A percentile compares a stretch with the other conserved stretches of the same genome.
phyloP scores from a whole-genome alignment of 78 protist species.

The Polysphondylium violaceum region DNA sequence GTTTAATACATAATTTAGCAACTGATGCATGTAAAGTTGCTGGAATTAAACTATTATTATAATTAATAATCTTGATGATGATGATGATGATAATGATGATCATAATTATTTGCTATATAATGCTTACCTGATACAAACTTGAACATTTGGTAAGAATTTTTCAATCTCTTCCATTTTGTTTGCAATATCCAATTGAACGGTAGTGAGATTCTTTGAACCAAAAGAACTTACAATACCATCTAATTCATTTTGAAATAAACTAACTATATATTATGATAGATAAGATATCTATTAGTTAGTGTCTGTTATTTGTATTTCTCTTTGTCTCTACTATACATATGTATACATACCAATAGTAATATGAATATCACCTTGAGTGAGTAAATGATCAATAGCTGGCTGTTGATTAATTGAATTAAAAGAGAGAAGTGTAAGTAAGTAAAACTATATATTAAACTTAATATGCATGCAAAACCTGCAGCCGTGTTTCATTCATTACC shows the following conservation, averaged over 20 bases:
- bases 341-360: constrained; percentile 21
- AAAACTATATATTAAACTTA: background rate
- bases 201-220: background rate
- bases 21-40: constrained; percentile 81
- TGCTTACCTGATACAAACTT: constrained; percentile 37
- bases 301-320: background rate
- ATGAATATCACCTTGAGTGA: constrained; percentile 55
- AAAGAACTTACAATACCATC: constrained; percentile 25
- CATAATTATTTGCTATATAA: background rate
- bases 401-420: background rate
- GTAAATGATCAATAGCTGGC: constrained; percentile 69
- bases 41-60: constrained; percentile 78
- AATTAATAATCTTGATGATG: background rate
- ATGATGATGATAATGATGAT: background rate
- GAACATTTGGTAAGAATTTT: constrained; percentile 28
- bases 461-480: background rate
- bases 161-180: constrained; percentile 32
- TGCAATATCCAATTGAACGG: constrained; percentile 52
- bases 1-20: constrained; percentile 78
- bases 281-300: background rate
- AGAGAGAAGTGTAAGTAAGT: background rate
- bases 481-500: background rate
- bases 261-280: background rate
- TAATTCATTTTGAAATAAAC: constrained; percentile 69
- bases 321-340: background rate